Base-by-base conservation (phyloP, 2,329 filamentous ascomycete species). In the Cryphonectria parasitica region DNA sequence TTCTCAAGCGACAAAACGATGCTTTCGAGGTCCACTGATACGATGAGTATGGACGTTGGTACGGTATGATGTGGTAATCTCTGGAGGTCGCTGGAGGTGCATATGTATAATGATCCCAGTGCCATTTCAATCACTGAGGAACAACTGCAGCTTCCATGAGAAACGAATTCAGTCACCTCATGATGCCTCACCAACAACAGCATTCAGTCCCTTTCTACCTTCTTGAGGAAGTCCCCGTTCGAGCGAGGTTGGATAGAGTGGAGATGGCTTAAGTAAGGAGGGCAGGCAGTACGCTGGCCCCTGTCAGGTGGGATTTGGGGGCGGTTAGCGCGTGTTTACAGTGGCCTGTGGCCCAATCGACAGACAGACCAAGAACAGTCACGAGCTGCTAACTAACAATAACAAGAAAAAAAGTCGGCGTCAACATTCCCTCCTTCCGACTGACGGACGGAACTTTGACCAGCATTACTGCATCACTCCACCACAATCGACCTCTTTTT, bases 311-410 rank as follows among this genome's bases (percentile, higher is more conserved):
- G 31, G 31, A 22, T 39, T 61, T 22, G 58, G 54, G 58, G 19
- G 58, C 34, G 58, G 31, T 61, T 61, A 61, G 58, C 58, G 58
- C 58, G 31, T 36, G 34, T 61, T 61, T 61, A 58, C 58, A n/a
- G 58, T 11, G 34, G 25, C 56, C 31, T 36, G 56, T 39, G 28
- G 56, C 56, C 56, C 56, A 61, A 58, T 31, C n/a, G 25, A 22
- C 28, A 61, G 31, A 19, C 31, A 11, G 11, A 36, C 31, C 36
- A 39, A 39, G 13, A 3, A 2, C 54, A 31, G 54, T 58, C 54
- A 58, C 31, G 28, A 34, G 54, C 54, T 58, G 8, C 25, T 31
- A 58, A 58, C 54, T 19, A 58, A 58, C 25, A 58, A 58, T 58
- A 58, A 58, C 52, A 58, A 56, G 25, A 34, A 58, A 58, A 58